A percentile compares a stretch with the other conserved stretches of the same genome.
phyloP scores from a whole-genome alignment of 495 filamentous ascomycete species.

The Podospora comata region DNA sequence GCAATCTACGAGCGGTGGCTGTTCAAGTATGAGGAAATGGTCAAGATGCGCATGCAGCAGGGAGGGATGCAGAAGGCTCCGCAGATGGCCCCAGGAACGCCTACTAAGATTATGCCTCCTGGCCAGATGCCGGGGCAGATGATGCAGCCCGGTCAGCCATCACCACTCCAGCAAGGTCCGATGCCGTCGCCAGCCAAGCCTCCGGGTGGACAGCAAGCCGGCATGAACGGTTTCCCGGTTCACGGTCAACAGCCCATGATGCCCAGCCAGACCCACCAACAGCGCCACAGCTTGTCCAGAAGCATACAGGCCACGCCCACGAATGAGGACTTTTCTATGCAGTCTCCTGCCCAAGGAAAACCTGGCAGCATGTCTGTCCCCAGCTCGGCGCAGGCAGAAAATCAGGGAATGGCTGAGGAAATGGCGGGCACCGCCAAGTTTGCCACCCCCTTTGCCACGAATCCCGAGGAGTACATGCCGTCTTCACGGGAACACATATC shows the following conservation, averaged over 20 bases:
- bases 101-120: constrained; percentile 36
- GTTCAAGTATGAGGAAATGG: constrained; percentile 69
- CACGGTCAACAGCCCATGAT: constrained; percentile 33
- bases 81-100: constrained; percentile 37
- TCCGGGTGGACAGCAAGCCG: constrained; percentile 41
- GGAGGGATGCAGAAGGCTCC: constrained; percentile 23
- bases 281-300: constrained; percentile 42
- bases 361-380: constrained; percentile 36
- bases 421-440: constrained; percentile 28
- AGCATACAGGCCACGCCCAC: constrained; percentile 41
- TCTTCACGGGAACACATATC: constrained; percentile 57
- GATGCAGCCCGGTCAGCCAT: constrained; percentile 45
- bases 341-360: constrained; percentile 42
- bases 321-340: constrained; percentile 40
- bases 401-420: constrained; percentile 29
- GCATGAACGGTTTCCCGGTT: constrained; percentile 49
- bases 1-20: constrained; percentile 72
- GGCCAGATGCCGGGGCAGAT: constrained; percentile 50
- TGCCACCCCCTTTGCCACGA: constrained; percentile 32
- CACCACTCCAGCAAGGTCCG: constrained; percentile 47
- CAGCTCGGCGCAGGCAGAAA: constrained; percentile 31
- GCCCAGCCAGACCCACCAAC: not conserved
- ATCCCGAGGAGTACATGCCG: constrained; percentile 56
- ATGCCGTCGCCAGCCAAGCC: constrained; percentile 52
- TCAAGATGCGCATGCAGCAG: constrained; percentile 58